Evolutionary conservation across 106 monocot genomes (phyloP), one percentile per base, ranked within the genome.

Genomic region (Allium sativum): DNA sequence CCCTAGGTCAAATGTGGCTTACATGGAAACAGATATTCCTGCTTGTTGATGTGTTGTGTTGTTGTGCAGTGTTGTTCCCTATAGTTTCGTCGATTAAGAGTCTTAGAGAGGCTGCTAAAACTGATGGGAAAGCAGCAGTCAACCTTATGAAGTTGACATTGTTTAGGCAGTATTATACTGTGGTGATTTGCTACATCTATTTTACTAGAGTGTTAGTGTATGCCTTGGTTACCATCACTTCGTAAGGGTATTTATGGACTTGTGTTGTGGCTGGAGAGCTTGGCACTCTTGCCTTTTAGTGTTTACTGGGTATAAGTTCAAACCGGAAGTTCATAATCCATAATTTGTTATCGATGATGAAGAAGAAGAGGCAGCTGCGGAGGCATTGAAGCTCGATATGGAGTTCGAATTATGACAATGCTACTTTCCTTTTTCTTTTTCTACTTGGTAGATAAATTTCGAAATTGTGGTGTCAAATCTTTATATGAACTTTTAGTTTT

Each of bases 131-230:
- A 50, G 48, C 48, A 0, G 2, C 92, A 0, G 82, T 88, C 21
- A 88, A 93, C 58, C 79, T 93, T 12, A 84, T 84, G 88, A 93
- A 93, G 65, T 79, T 93, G 11, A 93, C 82, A 5, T 72, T 93
- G 0, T 93, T 93, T 77, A 67, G 88, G 14, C 87, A 88, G 60
- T 88, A 84, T 57, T 93, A 93, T 40, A 72, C 84, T 19, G 82
- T 93, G 17, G 84, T 50, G 48, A 50, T 50, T 50, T 50, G 48
- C 48, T 50, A 50, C 48, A 50, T 50, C 15, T 50, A 50, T 15
- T 50, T 50, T 15, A 50, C 48, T 1, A 50, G 48, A 15, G 0
- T 50, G 15, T 11, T 50, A 15, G 48, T 50, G 11, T 50, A 50
- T 50, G 48, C 48, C 15, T 50, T 50, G 48, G 13, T 50, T 50